Percentiles rank a stretch among this genome's conserved stretches.
phyloP scores from a whole-genome alignment of 2,329 filamentous ascomycete species.

The Neopestalotiopsis rosae region DNA sequence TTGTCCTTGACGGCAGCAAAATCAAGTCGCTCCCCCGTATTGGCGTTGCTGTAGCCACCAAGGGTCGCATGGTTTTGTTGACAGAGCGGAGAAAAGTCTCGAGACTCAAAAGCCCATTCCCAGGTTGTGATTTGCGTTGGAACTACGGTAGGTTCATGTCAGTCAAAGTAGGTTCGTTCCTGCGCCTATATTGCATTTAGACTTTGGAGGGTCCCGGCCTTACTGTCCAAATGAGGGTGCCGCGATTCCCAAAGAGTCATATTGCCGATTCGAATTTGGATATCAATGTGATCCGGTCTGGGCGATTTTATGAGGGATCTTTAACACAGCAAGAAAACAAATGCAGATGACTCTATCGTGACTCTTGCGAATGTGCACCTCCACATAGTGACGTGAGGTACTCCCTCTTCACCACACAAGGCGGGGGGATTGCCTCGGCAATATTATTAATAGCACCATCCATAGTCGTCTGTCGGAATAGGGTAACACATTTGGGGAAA shows the following conservation, averaged over 20 bases:
- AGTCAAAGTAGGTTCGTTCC: background rate
- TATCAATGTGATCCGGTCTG: no score
- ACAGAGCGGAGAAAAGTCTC: conserved; percentile 44
- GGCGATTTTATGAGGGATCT: no score
- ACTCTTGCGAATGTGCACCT: no score
- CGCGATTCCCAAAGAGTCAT: conserved; percentile 15
- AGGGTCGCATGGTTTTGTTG: conserved; percentile 43
- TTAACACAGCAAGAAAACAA: no score
- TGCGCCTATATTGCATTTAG: background rate
- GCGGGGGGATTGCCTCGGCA: no score
- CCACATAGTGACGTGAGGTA: no score
- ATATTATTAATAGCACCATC: no score
- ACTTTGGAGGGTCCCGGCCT: background rate
- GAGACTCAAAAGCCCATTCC: conserved; percentile 64
- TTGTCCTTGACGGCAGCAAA: conserved; percentile 59
- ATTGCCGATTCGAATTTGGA: no score
- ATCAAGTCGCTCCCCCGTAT: conserved; percentile 58
- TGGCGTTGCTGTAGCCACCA: conserved; percentile 59
- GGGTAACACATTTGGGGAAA: no score
- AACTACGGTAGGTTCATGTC: conserved; percentile 41
- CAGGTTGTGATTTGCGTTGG: conserved; percentile 61
- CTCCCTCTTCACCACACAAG: no score
- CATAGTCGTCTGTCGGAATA: no score
- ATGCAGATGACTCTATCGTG: no score
- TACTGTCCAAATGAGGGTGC: conserved; percentile 14